Conservation (phyloP, 495 filamentous ascomycete species). For the Penicillium angulare region DNA sequence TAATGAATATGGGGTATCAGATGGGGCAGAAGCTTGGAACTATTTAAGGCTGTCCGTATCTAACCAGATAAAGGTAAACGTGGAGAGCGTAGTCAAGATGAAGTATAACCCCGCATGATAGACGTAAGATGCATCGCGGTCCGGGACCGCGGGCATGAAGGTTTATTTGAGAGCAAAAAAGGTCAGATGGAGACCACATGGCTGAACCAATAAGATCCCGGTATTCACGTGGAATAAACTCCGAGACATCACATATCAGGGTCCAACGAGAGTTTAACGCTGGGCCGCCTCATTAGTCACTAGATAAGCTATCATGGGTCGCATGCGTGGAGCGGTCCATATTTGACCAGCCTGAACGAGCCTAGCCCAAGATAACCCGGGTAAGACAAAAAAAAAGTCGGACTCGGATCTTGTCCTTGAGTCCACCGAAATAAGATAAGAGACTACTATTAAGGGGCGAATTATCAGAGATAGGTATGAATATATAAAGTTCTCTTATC, state of each 20-base stretch:
- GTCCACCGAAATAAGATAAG: too few species aligned
- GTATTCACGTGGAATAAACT: not conserved
- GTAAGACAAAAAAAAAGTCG: too few species aligned
- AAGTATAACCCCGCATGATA: conserved; percentile 24
- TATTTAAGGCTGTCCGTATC: too few species aligned
- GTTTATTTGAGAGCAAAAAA: not conserved
- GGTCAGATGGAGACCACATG: not conserved
- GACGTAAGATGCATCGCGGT: conserved; percentile 22
- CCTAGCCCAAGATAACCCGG: too few species aligned
- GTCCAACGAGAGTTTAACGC: not conserved
- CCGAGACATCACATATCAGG: conserved; percentile 5
- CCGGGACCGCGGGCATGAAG: conserved; percentile 24
- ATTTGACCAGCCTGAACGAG: too few species aligned
- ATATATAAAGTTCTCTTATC: not conserved
- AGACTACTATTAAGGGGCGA: too few species aligned
- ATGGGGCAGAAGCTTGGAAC: conserved; percentile 8
- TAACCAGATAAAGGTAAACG: too few species aligned
- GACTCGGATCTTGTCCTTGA: too few species aligned
- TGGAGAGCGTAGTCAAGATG: too few species aligned
- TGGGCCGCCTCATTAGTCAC: conserved; percentile 2
- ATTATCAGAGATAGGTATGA: too few species aligned
- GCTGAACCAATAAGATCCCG: not conserved
- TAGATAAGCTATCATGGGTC: not conserved
- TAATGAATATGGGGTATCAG: too few species aligned
- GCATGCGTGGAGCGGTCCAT: not conserved